Evolutionary conservation across 768 basidiomycete species (phyloP).

Genomic region (Candolleomyces efflorescens): DNA sequence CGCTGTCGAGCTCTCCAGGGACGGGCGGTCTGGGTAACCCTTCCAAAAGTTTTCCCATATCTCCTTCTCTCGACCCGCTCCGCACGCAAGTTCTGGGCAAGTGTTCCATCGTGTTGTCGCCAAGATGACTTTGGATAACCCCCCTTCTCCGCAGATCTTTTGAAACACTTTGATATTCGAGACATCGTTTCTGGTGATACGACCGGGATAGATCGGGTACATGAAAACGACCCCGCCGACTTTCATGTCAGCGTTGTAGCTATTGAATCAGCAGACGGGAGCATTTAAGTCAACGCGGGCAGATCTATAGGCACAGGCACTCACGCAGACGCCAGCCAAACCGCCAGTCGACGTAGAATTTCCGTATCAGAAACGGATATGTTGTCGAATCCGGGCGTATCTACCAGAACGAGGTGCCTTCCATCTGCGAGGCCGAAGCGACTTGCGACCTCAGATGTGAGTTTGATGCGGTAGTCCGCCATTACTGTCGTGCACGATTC

Average conservation of each 20-base stretch:
- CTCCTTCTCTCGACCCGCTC: background rate
- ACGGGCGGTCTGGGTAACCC: background rate
- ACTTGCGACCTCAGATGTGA: background rate
- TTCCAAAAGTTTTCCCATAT: background rate
- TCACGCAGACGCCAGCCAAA: background rate
- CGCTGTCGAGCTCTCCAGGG: background rate
- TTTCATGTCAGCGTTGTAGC: background rate
- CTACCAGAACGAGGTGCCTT: background rate
- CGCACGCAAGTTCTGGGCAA: background rate
- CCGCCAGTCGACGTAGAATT: background rate
- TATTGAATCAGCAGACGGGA: background rate
- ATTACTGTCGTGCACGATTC: background rate
- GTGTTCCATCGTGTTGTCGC: slow-evolving; percentile 3
- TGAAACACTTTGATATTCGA: slow-evolving; percentile 2
- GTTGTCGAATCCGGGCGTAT: background rate
- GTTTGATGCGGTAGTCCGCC: background rate
- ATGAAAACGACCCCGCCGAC: background rate
- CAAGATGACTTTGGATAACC: background rate
- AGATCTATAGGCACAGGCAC: background rate
- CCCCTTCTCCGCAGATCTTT: slow-evolving; percentile 5
- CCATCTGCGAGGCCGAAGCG: background rate
- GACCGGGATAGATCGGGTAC: slow-evolving; percentile 6
- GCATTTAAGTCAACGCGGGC: background rate
- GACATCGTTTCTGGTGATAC: background rate
- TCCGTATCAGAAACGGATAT: background rate